Evolutionary conservation across 768 basidiomycete species (phyloP).

Genomic region (Boletus vermiculosoides): DNA sequence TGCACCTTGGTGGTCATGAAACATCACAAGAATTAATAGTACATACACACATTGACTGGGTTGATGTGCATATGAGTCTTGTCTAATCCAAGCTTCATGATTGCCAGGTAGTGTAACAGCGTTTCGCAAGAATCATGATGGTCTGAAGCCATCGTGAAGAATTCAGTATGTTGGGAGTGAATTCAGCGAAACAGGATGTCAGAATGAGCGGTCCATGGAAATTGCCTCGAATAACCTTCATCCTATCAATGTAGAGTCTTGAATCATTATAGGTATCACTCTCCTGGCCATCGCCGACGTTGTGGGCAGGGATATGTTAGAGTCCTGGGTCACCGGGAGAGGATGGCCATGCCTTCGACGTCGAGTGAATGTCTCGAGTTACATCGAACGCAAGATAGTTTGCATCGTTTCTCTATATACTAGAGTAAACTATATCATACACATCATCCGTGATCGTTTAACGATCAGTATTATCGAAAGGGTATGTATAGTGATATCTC

Average conservation of each 20-base stretch:
- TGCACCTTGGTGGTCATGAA: too few species aligned
- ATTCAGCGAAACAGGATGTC: not conserved
- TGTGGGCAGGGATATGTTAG: not conserved
- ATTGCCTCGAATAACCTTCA: not conserved
- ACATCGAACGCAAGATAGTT: not conserved
- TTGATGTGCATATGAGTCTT: too few species aligned
- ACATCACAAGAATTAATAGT: too few species aligned
- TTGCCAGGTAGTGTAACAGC: conserved; percentile 49
- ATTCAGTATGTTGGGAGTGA: not conserved
- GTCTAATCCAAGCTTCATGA: too few species aligned
- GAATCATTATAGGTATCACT: not conserved
- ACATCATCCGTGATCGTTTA: not conserved
- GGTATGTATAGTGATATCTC: conserved; percentile 15
- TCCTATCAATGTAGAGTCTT: not conserved
- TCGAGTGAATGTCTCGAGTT: not conserved
- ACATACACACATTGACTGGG: too few species aligned
- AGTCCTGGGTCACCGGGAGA: not conserved
- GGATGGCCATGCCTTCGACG: not conserved
- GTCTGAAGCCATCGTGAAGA: not conserved
- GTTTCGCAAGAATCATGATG: conserved; percentile 48
- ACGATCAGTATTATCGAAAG: conserved; percentile 10
- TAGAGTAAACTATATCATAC: conserved; percentile 8
- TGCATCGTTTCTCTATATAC: not conserved
- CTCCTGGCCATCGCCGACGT: not conserved
- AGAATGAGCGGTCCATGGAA: not conserved